These are phyloP conservation scores for Quillaja saponaria DNA, from an alignment of 306 rosid species.

Conservation along the genomic window DNA sequence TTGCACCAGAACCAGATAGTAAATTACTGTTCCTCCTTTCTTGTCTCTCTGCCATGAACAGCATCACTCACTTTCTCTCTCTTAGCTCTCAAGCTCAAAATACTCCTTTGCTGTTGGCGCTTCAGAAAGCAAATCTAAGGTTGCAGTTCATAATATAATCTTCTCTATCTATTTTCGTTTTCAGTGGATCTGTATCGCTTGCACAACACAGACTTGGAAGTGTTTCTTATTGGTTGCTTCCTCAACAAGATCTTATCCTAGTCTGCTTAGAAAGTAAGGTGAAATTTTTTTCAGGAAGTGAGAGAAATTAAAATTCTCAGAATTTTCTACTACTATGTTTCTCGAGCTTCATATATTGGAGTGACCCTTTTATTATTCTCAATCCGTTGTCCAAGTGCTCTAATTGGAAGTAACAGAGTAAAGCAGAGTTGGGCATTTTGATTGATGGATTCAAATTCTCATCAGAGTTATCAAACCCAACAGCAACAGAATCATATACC, in stretches of 20 bases:
- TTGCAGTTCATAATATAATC: background rate
- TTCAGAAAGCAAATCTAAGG: background rate
- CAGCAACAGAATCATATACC: constrained; percentile 34
- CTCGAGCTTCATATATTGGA: constrained; percentile 27
- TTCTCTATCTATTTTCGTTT: constrained; percentile 17
- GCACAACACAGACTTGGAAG: constrained; percentile 27
- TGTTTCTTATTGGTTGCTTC: constrained; percentile 52
- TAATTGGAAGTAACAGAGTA: background rate
- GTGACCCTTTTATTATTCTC: constrained; percentile 29
- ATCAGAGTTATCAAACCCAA: constrained; percentile 39
- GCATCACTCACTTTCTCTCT: no score
- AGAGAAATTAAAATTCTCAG: constrained; percentile 35
- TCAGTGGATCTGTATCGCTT: constrained; percentile 12
- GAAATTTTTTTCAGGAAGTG: constrained; percentile 34
- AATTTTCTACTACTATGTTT: constrained; percentile 38
- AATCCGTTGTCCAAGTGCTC: constrained; percentile 1
- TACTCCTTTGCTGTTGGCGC: background rate
- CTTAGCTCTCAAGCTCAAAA: background rate
- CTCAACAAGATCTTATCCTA: constrained; percentile 79
- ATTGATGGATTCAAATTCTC: constrained; percentile 61
- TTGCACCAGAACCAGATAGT: no score
- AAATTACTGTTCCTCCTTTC: no score
- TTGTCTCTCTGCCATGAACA: no score
- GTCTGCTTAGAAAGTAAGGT: constrained; percentile 71
- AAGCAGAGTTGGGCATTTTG: constrained; percentile 1